Evolutionary conservation across 148 eudicot genomes (phyloP).

Genomic region (Chenopodium quinoa): DNA sequence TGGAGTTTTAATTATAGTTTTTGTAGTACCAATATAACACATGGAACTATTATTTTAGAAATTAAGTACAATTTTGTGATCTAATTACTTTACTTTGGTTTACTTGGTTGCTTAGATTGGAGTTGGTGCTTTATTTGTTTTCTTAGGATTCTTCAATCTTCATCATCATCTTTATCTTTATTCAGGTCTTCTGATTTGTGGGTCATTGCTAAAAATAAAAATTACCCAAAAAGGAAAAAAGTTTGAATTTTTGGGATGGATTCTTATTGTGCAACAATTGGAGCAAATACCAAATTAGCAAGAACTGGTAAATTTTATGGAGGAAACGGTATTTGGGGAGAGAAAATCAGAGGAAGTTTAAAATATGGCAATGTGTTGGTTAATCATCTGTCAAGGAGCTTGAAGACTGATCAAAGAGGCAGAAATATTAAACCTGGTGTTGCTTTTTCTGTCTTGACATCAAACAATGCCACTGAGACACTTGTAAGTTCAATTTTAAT

Average conservation of each 20-base stretch:
- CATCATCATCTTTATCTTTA: not conserved
- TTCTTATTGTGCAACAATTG: slow-evolving; percentile 55
- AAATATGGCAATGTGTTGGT: slow-evolving; percentile 32
- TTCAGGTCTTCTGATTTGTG: slow-evolving; percentile 16
- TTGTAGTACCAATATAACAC: not conserved
- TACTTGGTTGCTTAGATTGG: slow-evolving; percentile 25
- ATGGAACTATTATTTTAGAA: not conserved
- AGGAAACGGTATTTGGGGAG: slow-evolving; percentile 55
- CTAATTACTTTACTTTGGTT: slow-evolving; percentile 27
- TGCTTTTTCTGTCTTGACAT: slow-evolving; percentile 59
- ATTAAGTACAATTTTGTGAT: slow-evolving; percentile 1
- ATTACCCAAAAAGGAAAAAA: not conserved
- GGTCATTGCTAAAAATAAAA: not conserved
- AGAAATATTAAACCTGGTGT: slow-evolving; percentile 49
- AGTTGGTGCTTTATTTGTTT: slow-evolving; percentile 22
- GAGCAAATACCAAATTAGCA: slow-evolving; percentile 44
- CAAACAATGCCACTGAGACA: slow-evolving; percentile 52
- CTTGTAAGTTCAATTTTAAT: slow-evolving; percentile 37
- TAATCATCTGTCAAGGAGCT: slow-evolving; percentile 31
- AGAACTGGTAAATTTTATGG: slow-evolving; percentile 28
- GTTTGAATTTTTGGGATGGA: slow-evolving; percentile 43
- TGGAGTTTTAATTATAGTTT: not conserved
- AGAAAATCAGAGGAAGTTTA: slow-evolving; percentile 52
- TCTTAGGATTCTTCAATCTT: slow-evolving; percentile 12
- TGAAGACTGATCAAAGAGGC: slow-evolving; percentile 32